Evolutionary conservation across 2,329 filamentous ascomycete genomes (phyloP).

Genomic region (Aureobasidium pullulans): DNA sequence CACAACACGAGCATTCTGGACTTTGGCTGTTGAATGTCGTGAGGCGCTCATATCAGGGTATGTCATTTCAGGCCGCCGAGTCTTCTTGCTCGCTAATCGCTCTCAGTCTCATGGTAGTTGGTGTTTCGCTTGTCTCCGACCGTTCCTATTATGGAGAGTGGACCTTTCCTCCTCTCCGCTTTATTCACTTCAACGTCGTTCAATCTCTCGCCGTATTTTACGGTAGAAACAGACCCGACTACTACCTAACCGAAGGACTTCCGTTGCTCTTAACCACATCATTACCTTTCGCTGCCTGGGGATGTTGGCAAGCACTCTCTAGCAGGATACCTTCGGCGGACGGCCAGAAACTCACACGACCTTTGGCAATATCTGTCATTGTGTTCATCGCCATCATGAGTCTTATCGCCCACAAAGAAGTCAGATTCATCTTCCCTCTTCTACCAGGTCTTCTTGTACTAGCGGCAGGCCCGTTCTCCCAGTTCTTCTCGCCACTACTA

Average conservation of each 20-base stretch:
- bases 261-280: slow-evolving; percentile 79
- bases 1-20: neutral
- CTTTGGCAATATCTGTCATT: slow-evolving; percentile 44
- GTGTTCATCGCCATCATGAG: slow-evolving; percentile 64
- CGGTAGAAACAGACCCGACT: slow-evolving; percentile 82
- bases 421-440: slow-evolving; percentile 91
- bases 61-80: neutral
- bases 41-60: slow-evolving; percentile 12
- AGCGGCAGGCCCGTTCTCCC: slow-evolving; percentile 57
- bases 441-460: slow-evolving; percentile 80
- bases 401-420: slow-evolving; percentile 87
- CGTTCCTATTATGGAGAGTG: slow-evolving; percentile 73
- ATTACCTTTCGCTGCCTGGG: slow-evolving; percentile 65
- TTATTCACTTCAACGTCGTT: slow-evolving; percentile 83
- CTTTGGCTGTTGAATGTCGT: neutral
- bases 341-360: slow-evolving; percentile 18
- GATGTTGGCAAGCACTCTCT: slow-evolving; percentile 48
- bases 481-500: slow-evolving; percentile 51
- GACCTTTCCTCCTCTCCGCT: slow-evolving; percentile 83
- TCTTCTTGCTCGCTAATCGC: too few species aligned
- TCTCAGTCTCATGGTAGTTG: slow-evolving; percentile 42
- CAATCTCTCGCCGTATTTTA: slow-evolving; percentile 89
- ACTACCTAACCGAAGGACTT: slow-evolving; percentile 84
- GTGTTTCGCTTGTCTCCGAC: slow-evolving; percentile 60
- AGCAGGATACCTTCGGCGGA: neutral